Percentiles rank a stretch among this genome's conserved stretches.
phyloP scores from a whole-genome alignment of 805 yeast species.

The Yamadazyma sp. region DNA sequence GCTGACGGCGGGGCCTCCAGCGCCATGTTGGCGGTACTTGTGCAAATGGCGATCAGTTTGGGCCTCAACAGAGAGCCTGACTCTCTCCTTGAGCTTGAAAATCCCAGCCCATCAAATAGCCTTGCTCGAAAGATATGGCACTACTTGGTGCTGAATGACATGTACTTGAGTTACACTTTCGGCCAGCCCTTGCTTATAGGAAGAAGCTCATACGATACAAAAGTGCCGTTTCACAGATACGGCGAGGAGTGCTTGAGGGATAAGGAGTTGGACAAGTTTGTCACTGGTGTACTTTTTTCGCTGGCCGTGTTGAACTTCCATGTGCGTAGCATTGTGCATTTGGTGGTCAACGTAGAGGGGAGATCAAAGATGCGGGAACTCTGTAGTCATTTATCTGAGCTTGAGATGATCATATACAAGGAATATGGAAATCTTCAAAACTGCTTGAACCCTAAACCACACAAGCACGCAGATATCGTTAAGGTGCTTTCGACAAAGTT shows the following conservation, averaged over 20 bases:
- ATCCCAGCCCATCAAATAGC: conserved; percentile 34
- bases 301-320: conserved; percentile 28
- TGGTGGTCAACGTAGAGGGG: conserved; percentile 41
- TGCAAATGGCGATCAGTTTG: conserved; percentile 40
- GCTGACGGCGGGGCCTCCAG: conserved; percentile 41
- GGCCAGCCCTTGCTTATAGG: conserved; percentile 48
- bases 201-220: conserved; percentile 49
- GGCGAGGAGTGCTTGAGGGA: conserved; percentile 40
- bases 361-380: conserved; percentile 39
- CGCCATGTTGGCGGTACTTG: conserved; percentile 25
- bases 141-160: conserved; percentile 46
- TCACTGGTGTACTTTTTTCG: conserved; percentile 30
- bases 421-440: conserved; percentile 29
- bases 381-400: conserved; percentile 28
- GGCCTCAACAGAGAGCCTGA: conserved; percentile 45
- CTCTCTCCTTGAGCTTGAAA: conserved; percentile 23
- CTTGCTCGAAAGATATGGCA: conserved; percentile 63
- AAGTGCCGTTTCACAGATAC: conserved; percentile 43
- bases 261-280: conserved; percentile 40
- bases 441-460: conserved; percentile 18
- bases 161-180: conserved; percentile 42
- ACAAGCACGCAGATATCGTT: conserved; percentile 9
- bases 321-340: conserved; percentile 33
- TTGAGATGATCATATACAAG: conserved; percentile 34
- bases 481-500: conserved; percentile 24